These are phyloP conservation scores for Taphrina populina DNA, from an alignment of 1,139 yeast genomes.

Conservation along the genomic window DNA sequence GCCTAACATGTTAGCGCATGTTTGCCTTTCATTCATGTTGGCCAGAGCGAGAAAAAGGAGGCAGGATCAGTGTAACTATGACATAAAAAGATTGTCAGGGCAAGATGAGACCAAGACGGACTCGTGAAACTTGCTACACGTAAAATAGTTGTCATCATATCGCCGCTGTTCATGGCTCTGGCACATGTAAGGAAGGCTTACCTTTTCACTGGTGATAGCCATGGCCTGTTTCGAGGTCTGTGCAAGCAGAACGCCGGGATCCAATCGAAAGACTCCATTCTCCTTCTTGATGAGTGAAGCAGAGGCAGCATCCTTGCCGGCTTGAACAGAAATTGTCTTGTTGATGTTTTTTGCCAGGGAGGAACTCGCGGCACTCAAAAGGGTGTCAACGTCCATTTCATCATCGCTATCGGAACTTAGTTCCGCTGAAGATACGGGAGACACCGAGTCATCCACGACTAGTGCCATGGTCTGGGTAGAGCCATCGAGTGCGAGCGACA, in stretches of 20 bases:
- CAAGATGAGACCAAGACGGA: conserved; percentile 37
- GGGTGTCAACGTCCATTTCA: conserved; percentile 35
- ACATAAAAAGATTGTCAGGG: conserved; percentile 37
- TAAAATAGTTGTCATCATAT: conserved; percentile 39
- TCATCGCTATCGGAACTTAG: conserved; percentile 19
- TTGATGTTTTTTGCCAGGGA: conserved; percentile 36
- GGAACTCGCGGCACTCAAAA: conserved; percentile 30
- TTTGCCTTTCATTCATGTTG: neutral
- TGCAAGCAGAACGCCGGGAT: conserved; percentile 30
- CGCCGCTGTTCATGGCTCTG: neutral
- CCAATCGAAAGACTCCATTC: conserved; percentile 36
- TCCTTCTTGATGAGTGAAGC: conserved; percentile 20
- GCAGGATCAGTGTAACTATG: conserved; percentile 43
- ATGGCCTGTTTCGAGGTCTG: conserved; percentile 18
- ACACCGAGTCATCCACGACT: too few relatives aligned
- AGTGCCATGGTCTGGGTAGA: too few relatives aligned
- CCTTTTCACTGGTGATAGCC: conserved; percentile 23
- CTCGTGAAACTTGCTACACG: conserved; percentile 35
- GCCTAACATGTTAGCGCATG: conserved; percentile 5
- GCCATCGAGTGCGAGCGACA: too few relatives aligned
- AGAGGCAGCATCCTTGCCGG: conserved; percentile 16
- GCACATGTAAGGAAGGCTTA: neutral
- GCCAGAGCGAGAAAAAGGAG: conserved; percentile 2
- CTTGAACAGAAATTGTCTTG: conserved; percentile 40
- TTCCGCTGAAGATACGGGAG: too few relatives aligned